Percentiles rank a stretch among this genome's conserved stretches.
These are phyloP conservation scores for Plasmodium berghei DNA, from an alignment of 169 alveolate species.

Conservation along the genomic window DNA sequence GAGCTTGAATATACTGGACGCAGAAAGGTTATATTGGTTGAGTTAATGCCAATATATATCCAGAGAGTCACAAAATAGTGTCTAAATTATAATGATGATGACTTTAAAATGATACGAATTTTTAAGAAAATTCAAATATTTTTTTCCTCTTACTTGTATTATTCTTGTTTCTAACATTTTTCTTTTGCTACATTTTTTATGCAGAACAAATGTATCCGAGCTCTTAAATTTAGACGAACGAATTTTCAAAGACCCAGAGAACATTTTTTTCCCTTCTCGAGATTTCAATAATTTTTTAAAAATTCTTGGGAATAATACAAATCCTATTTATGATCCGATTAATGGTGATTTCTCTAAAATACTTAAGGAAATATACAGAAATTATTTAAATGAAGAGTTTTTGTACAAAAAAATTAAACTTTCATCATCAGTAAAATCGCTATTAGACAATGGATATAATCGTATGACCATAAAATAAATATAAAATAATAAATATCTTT, in stretches of 20 bases:
- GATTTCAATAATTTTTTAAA: conserved; percentile 40
- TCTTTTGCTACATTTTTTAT: conserved; percentile 1
- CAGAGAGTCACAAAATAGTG: too few species aligned
- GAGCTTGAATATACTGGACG: conserved; percentile 63
- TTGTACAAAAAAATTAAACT: conserved; percentile 35
- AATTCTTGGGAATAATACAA: conserved; percentile 12
- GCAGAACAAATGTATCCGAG: conserved; percentile 39
- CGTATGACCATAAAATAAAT: conserved; percentile 13
- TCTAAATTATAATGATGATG: too few species aligned
- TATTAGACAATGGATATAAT: conserved; percentile 37
- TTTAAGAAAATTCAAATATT: too few species aligned
- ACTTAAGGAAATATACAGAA: conserved; percentile 34
- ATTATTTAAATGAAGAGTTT: conserved; percentile 56
- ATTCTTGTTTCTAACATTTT: neutral
- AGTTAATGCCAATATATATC: neutral
- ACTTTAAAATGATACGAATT: too few species aligned
- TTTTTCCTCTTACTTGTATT: neutral
- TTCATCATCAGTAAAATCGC: conserved; percentile 24
- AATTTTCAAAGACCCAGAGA: conserved; percentile 72
- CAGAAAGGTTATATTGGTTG: conserved; percentile 41
- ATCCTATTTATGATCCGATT: conserved; percentile 37
- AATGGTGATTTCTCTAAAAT: conserved; percentile 34
- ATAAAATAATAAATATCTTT: too few species aligned
- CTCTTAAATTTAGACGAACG: conserved; percentile 72
- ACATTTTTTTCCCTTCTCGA: conserved; percentile 55